phyloP scores from a whole-genome alignment of 2,329 filamentous ascomycete species.

The Pestalotiopsis sp. region DNA sequence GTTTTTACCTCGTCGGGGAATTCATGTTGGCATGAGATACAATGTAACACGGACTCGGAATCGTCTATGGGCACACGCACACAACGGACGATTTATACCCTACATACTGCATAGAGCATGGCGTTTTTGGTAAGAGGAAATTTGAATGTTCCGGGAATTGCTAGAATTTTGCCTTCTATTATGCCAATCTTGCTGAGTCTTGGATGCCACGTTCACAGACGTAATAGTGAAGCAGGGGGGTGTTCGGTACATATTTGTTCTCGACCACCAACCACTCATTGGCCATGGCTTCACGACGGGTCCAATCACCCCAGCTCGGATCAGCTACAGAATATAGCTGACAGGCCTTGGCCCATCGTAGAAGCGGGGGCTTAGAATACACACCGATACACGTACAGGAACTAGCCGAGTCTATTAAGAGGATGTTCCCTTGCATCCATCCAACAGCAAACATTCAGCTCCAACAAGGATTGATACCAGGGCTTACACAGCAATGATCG shows the following conservation, averaged over 20 bases:
- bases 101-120: constrained; percentile 7
- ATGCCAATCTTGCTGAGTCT: no score
- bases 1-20: neutral
- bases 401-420: no score
- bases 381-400: no score
- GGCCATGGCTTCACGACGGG: no score
- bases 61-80: constrained; percentile 1
- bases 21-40: constrained; percentile 3
- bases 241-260: no score
- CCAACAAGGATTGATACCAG: neutral
- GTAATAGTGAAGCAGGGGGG: no score
- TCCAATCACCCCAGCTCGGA: no score
- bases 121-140: constrained; percentile 7
- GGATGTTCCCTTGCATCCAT: neutral
- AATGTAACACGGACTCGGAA: neutral
- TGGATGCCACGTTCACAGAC: no score
- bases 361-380: no score
- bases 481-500: neutral
- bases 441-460: neutral
- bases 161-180: neutral
- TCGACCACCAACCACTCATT: no score
- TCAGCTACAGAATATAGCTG: no score
- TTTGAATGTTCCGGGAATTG: neutral
- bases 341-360: no score
- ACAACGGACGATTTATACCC: constrained; percentile 12